These are phyloP conservation scores for Erysimum pusillum DNA, from an alignment of 441 rosid genomes.

Conservation along the genomic window DNA sequence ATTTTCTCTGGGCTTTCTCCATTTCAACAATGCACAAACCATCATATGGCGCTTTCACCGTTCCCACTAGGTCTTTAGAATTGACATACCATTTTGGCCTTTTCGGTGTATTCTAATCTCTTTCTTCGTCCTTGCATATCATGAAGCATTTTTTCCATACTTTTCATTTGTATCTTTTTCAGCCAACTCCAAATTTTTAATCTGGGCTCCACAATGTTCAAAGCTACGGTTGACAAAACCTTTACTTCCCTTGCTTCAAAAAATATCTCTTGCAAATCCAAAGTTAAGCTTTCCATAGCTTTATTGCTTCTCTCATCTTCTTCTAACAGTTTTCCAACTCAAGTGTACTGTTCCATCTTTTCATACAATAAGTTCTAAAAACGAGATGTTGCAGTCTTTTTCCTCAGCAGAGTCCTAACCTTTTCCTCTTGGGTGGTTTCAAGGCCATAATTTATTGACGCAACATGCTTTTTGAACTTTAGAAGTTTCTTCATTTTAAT, in stretches of 20 bases:
- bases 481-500: slow-evolving; percentile 61
- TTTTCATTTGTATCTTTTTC: slow-evolving; percentile 66
- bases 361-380: slow-evolving; percentile 67
- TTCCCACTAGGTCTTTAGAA: slow-evolving; percentile 45
- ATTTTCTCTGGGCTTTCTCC: no score
- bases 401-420: slow-evolving; percentile 64
- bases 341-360: slow-evolving; percentile 66
- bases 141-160: slow-evolving; percentile 60
- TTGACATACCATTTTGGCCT: slow-evolving; percentile 53
- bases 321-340: slow-evolving; percentile 65
- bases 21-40: no score
- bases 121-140: slow-evolving; percentile 47
- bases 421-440: slow-evolving; percentile 70
- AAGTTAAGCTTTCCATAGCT: slow-evolving; percentile 83
- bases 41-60: no score
- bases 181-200: slow-evolving; percentile 67
- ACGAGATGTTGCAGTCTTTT: slow-evolving; percentile 72
- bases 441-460: slow-evolving; percentile 63
- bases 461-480: slow-evolving; percentile 53
- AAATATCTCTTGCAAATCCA: slow-evolving; percentile 63
- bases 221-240: slow-evolving; percentile 65
- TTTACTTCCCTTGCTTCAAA: slow-evolving; percentile 79
- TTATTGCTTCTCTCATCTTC: slow-evolving; percentile 86
- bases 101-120: slow-evolving; percentile 48
- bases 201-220: slow-evolving; percentile 58